Conservation (phyloP, 352 stramenopile species). For the Globisporangium nodosum region DNA sequence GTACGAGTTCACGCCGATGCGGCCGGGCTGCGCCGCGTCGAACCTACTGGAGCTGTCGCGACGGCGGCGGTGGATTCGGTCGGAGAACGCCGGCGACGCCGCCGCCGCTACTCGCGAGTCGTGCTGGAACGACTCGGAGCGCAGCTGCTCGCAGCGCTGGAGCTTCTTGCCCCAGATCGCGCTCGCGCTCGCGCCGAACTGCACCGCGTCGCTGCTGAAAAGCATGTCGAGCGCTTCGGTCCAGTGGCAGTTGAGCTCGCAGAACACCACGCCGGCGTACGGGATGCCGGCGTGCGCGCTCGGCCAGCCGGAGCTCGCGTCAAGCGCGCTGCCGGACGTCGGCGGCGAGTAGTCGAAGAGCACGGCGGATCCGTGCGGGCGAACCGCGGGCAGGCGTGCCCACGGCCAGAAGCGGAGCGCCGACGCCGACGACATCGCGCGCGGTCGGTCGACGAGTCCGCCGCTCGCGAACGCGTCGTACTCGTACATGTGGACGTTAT, state of each 20-base stretch:
- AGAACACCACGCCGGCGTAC: conserved; percentile 51
- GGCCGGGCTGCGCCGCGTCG: conserved; percentile 22
- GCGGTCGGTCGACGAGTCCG: not conserved
- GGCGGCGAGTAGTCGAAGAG: not conserved
- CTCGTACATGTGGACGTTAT: not conserved
- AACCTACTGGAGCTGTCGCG: conserved; percentile 19
- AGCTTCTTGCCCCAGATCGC: conserved; percentile 52
- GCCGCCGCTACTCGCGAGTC: not conserved
- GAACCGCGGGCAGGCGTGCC: no score
- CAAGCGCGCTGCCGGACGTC: no score
- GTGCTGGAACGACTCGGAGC: conserved; percentile 24
- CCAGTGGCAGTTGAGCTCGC: conserved; percentile 45
- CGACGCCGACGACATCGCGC: not conserved
- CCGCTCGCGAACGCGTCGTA: not conserved
- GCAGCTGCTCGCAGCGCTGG: conserved; percentile 45
- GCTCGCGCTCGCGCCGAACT: conserved; percentile 37
- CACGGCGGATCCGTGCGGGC: not conserved
- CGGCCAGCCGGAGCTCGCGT: conserved; percentile 24
- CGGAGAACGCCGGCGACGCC: conserved; percentile 12
- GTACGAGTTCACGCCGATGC: conserved; percentile 42
- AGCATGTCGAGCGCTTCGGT: conserved; percentile 54
- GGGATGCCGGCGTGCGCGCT: conserved; percentile 32
- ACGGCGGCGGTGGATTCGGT: conserved; percentile 2
- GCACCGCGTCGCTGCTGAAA: conserved; percentile 48
- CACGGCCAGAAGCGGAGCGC: not conserved